Percentiles rank a stretch among this genome's conserved stretches.
phyloP scores from a whole-genome alignment of 495 filamentous ascomycete genomes.

The Oleoguttula mirabilis region DNA sequence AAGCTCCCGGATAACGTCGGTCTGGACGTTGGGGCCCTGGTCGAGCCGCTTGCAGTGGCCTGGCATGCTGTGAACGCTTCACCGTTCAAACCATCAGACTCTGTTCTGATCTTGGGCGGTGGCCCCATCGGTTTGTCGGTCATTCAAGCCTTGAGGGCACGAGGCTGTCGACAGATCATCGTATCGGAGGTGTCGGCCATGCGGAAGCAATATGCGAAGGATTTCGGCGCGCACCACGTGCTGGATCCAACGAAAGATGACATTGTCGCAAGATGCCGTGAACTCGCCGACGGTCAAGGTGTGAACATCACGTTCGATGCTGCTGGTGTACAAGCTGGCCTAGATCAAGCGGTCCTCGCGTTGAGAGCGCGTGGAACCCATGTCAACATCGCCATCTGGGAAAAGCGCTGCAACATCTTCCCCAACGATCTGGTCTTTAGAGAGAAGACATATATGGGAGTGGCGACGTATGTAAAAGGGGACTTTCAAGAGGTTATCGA shows the following conservation, averaged over 20 bases:
- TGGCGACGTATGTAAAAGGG: slow-evolving; percentile 42
- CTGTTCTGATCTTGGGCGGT: slow-evolving; percentile 45
- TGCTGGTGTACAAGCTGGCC: slow-evolving; percentile 42
- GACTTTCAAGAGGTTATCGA: slow-evolving; percentile 45
- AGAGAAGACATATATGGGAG: slow-evolving; percentile 44
- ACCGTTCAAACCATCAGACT: slow-evolving; percentile 38
- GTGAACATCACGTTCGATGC: slow-evolving; percentile 47
- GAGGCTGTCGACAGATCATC: slow-evolving; percentile 40
- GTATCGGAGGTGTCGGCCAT: slow-evolving; percentile 41
- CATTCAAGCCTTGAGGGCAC: slow-evolving; percentile 43
- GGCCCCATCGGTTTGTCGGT: slow-evolving; percentile 54
- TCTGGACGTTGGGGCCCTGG: slow-evolving; percentile 42
- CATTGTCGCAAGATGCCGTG: slow-evolving; percentile 34
- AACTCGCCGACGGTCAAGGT: slow-evolving; percentile 38
- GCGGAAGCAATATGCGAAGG: slow-evolving; percentile 38
- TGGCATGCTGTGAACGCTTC: slow-evolving; percentile 53
- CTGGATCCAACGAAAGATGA: slow-evolving; percentile 45
- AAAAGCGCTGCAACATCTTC: slow-evolving; percentile 36
- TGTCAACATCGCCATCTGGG: slow-evolving; percentile 54
- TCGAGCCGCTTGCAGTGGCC: slow-evolving; percentile 52
- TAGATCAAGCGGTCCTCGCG: slow-evolving; percentile 39
- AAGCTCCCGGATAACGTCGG: slow-evolving; percentile 38
- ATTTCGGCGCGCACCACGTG: slow-evolving; percentile 44
- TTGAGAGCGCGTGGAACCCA: slow-evolving; percentile 43
- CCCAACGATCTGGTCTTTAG: slow-evolving; percentile 45